Percentiles rank a stretch among this genome's conserved stretches.
These are phyloP conservation scores for Cochlearia excelsa DNA, from an alignment of 345 rosid species.

Conservation along the genomic window DNA sequence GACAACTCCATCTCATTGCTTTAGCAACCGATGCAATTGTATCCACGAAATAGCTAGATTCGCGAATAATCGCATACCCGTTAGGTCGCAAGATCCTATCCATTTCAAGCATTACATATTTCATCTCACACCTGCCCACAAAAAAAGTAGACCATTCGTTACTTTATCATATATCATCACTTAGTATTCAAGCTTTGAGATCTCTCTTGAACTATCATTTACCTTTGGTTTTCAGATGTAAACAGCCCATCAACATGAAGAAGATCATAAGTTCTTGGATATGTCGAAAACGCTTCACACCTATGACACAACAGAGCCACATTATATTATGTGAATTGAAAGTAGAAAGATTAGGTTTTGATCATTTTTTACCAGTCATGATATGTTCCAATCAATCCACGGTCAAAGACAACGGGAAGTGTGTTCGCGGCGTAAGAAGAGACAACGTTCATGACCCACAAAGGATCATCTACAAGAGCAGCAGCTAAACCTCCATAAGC, in stretches of 20 bases:
- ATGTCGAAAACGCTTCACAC: not conserved
- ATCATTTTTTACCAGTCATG: slow-evolving; percentile 69
- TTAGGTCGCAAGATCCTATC: not conserved
- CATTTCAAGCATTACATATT: slow-evolving; percentile 85
- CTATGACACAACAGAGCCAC: not conserved
- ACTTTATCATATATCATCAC: slow-evolving; percentile 6
- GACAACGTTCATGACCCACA: slow-evolving; percentile 95
- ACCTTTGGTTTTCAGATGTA: slow-evolving; percentile 32
- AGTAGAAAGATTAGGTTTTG: slow-evolving; percentile 3
- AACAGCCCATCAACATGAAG: not conserved
- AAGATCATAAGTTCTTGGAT: not conserved
- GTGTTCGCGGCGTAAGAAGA: slow-evolving; percentile 82
- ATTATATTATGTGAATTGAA: slow-evolving; percentile 34
- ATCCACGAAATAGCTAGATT: slow-evolving; percentile 38
- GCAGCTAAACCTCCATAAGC: slow-evolving; percentile 92
- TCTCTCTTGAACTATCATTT: slow-evolving; percentile 18
- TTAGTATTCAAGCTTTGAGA: slow-evolving; percentile 1
- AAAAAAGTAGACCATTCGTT: slow-evolving; percentile 12
- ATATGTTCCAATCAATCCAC: slow-evolving; percentile 92
- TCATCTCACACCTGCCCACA: slow-evolving; percentile 73
- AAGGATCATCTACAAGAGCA: slow-evolving; percentile 63
- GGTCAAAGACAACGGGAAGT: slow-evolving; percentile 78
- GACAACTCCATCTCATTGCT: not conserved
- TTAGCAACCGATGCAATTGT: not conserved
- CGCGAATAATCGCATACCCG: slow-evolving; percentile 55